Conservation (phyloP, 2,329 filamentous ascomycete species). For the Colletotrichum eremochloae region DNA sequence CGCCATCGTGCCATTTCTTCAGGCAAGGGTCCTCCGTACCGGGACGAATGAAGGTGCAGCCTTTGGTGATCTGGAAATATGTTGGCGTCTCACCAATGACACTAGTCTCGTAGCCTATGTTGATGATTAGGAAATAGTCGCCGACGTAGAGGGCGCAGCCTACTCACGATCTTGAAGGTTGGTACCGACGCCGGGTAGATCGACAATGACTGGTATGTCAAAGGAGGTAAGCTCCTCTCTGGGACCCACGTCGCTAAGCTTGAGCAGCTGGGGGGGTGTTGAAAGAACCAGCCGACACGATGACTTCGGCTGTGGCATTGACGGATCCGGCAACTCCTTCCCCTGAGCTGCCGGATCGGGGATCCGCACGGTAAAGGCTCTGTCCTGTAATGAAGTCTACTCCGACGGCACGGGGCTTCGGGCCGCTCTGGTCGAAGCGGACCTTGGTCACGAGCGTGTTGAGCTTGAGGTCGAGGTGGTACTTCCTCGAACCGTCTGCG, state of each 20-base stretch:
- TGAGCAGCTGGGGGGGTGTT: constrained; percentile 62
- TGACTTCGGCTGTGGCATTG: constrained; percentile 58
- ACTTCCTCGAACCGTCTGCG: constrained; percentile 58
- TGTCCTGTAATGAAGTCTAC: constrained; percentile 58
- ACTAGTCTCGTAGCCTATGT: constrained; percentile 44
- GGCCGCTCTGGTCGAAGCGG: constrained; percentile 54
- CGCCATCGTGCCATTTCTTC: constrained; percentile 48
- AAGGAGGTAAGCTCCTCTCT: constrained; percentile 54
- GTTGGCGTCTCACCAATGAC: constrained; percentile 44
- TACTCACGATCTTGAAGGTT: constrained; percentile 55
- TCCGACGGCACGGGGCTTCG: constrained; percentile 55
- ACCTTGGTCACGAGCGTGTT: constrained; percentile 57
- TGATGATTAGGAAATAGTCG: background rate
- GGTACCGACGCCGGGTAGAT: constrained; percentile 73
- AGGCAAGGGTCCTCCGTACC: constrained; percentile 52
- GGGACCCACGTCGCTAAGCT: constrained; percentile 61
- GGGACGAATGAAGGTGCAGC: constrained; percentile 48
- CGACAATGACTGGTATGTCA: constrained; percentile 64
- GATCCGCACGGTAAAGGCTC: constrained; percentile 58
- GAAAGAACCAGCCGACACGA: constrained; percentile 62
- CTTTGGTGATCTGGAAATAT: constrained; percentile 47
- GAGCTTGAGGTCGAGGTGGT: constrained; percentile 54
- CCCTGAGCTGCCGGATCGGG: constrained; percentile 50
- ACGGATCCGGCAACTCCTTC: constrained; percentile 45
- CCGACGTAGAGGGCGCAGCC: background rate